phyloP scores from a whole-genome alignment of 306 rosid genomes.

The Ziziphus jujuba region DNA sequence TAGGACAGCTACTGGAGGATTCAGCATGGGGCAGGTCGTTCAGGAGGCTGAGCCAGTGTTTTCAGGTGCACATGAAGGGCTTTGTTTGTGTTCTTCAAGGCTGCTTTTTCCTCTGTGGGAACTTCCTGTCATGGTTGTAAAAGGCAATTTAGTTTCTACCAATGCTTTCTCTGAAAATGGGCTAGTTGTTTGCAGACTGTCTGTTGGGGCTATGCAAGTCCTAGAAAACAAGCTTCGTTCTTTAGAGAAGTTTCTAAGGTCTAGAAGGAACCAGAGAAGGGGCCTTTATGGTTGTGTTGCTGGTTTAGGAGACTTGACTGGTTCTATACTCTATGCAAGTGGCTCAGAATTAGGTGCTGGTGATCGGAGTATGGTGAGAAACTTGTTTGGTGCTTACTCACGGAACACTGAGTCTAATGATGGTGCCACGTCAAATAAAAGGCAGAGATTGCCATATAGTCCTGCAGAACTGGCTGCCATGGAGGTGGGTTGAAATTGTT shows the following conservation, averaged over 20 bases:
- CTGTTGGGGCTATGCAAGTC: conserved; percentile 86
- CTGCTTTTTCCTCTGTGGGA: conserved; percentile 96
- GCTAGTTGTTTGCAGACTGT: conserved; percentile 74
- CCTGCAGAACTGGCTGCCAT: conserved; percentile 98
- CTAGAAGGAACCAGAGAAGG: conserved; percentile 92
- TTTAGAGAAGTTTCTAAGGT: conserved; percentile 78
- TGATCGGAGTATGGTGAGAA: conserved; percentile 84
- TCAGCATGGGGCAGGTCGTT: conserved; percentile 99
- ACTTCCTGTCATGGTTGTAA: conserved; percentile 81
- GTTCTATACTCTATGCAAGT: conserved; percentile 82
- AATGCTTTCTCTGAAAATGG: conserved; percentile 60
- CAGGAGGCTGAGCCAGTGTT: conserved; percentile 98
- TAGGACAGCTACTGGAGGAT: conserved; percentile 84
- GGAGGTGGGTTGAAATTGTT: conserved; percentile 68
- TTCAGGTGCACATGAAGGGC: conserved; percentile 99
- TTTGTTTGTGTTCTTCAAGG: conserved; percentile 88
- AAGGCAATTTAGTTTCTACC: conserved; percentile 56
- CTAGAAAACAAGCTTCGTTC: conserved; percentile 84
- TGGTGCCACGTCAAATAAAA: conserved; percentile 66
- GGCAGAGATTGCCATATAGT: conserved; percentile 88
- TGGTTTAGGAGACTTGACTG: conserved; percentile 84
- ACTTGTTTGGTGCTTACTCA: conserved; percentile 78
- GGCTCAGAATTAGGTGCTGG: conserved; percentile 77
- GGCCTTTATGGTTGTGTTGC: conserved; percentile 98
- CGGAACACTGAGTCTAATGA: conserved; percentile 71